Evolutionary conservation across 1,139 yeast genomes (phyloP), one percentile per base, ranked within the genome.

Genomic region (Hyphopichia pseudoburtonii): DNA sequence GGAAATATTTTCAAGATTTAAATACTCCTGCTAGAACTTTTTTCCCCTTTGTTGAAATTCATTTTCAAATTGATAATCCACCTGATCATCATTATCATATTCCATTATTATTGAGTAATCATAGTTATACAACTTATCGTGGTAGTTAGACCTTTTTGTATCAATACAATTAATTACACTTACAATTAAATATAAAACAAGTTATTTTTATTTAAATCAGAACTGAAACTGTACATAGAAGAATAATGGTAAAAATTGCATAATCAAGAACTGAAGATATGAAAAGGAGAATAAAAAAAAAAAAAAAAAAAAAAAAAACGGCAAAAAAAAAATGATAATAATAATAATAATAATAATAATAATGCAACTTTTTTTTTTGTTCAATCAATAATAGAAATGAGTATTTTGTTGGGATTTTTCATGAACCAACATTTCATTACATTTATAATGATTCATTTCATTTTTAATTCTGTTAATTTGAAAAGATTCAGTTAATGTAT

Each of bases 91-190:
- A 89, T 60, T 89, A 87, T 60, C 97, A 89, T 56, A 82, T 89
- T 39, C 97, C 97, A 0, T 64, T 89, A 45, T 69, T 89, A 39
- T 67, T 89, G 39, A 81, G 95, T 31, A 86, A 86, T 55, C 86
- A 82, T 60, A 84, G 95, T 32, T 89, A 88, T 63, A 79, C 95
- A 12, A 89, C 96, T 0, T 89, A 89, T 62, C 75, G 96, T 45
- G 97, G 97, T 3, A 79, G 86, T 50, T 82, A 43, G 23, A 29
- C 5, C 14, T 15, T 29, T 26, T 41, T 37, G 17, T 21, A 24
- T 11, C 10, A 15, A 14, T 7, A 7, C 10, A 21, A 7, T 21
- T 21, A n/a, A n/a, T n/a, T n/a, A n/a, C n/a, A n/a, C n/a, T n/a
- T n/a, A n/a, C n/a, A n/a, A n/a, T n/a, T n/a, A n/a, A n/a, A n/a